Evolutionary conservation across 139 green algal genomes (phyloP), one percentile per base, ranked within the genome.

Genomic region (Chlorella sp.): DNA sequence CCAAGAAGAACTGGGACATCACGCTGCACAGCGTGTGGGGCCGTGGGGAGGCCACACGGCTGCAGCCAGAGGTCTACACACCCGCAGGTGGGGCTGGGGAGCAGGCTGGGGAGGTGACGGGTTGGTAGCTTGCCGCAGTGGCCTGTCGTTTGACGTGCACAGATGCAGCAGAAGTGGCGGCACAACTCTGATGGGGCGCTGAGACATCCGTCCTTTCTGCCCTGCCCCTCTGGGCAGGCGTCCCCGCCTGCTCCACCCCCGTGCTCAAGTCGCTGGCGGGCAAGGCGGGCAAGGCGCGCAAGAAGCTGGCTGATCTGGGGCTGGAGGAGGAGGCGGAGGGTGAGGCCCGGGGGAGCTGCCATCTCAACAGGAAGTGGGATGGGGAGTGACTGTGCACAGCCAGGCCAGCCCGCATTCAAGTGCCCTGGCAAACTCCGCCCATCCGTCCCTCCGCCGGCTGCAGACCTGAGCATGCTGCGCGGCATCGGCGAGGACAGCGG

Each of bases 1-100:
- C 92, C 64, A 96, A 94, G 80, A 95, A 94, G 75, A 93, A 87
- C 51, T 74, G 88, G 48, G 89, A 94, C 65, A 92, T 97, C 16
- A 79, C 82, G 58, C 87, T 98, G 79, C 88, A 96, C 79, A 90
- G 94, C 81, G 76, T 97, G 40, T 98, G 95, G 95, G 95, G 94
- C 58, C 40, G 46, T 22, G 90, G 86, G 0, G 51, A 77, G 62
- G 43, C 72, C 19, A 90, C 90, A 8, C 81, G 69, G 28, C 85
- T 98, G 44, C 40, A 70, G 54, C 90, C 92, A 28, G 88, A 92
- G 82, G 78, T 90, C 26, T 81, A 87, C 65, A 95, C 92, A 0
- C 87, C 77, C 36, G 84, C 85, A 60, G 80, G 86, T 58, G 85
- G 74, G 48, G 79, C 85, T 1, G 81, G 79, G 70, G 2, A 36